Base-by-base conservation (phyloP, 805 yeast genomes). In the Barnettozyma sucrosica region DNA sequence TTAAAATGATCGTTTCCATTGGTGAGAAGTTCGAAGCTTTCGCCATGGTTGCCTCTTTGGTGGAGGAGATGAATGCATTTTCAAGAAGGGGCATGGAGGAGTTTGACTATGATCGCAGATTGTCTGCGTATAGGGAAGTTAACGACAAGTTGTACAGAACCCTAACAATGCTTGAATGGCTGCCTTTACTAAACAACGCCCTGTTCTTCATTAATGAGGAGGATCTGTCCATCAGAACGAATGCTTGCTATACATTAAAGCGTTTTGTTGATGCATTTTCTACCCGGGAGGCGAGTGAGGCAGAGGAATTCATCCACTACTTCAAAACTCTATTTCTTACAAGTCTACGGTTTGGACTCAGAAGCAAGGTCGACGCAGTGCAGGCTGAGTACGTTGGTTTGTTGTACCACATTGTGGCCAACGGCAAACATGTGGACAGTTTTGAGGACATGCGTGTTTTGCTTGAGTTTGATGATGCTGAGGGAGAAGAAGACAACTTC, bases 151-250 rank as follows among this genome's bases (percentile, higher is more conserved):
- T 66, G 3, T 86, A 74, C 58, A 10, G 44, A 6, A 50, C 59
- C 0, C 65, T 85, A 2, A 59, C 76, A 0, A 68, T 76, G 1
- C 38, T 65, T 3, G 88, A 88, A 56, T 93, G 98, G 98, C 54
- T 77, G 9, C 97, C 97, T 3, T 57, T 93, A 3, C 48, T 93
- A 19, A 76, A 83, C 61, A 78, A 81, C 46, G 72, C 81, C 48
- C 70, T 93, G 36, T 89, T 68, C 59, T 86, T 78, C 61, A 76
- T 93, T 48, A 80, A 80, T 48, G 95, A 88, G 33, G 82, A 80
- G 13, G 99, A 92, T 64, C 70, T 85, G 43, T 83, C 96, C 0
- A 68, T 92, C 49, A 76, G 97, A 64, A 76, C 86, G 0, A 87
- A 86, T 58, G 87, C 96, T 2, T 66, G 86, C 0, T 81, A 76